Evolutionary conservation across 192 early-diverging fungal species (phyloP).

Genomic region (Umbelopsis ramanniana): DNA sequence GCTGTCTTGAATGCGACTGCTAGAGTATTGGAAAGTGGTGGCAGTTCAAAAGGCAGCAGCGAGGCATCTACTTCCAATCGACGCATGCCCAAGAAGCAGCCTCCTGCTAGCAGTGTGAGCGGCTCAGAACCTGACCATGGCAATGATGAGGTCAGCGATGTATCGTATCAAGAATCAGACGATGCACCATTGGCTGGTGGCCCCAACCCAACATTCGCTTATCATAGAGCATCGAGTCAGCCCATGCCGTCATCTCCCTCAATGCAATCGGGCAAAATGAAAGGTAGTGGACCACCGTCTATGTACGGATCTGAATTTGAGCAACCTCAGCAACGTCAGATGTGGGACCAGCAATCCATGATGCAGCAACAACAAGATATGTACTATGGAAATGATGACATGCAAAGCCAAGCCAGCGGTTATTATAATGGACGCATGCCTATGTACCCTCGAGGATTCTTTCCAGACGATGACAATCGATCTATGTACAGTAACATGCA

Average conservation of each 20-base stretch:
- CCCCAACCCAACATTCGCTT: neutral
- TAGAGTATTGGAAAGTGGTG: constrained; percentile 19
- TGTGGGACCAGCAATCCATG: constrained; percentile 21
- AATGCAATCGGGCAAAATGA: neutral
- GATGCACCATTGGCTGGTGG: neutral
- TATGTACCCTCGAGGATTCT: constrained; percentile 7
- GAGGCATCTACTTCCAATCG: neutral
- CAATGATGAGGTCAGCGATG: neutral
- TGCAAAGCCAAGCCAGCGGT: neutral
- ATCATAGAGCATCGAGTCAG: neutral
- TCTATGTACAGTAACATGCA: constrained; percentile 19
- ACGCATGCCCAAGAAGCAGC: neutral
- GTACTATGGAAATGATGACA: constrained; percentile 10
- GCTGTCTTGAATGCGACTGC: constrained; percentile 14
- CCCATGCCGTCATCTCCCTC: neutral
- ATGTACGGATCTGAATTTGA: constrained; percentile 14
- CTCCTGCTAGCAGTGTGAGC: neutral
- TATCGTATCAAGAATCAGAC: constrained; percentile 4
- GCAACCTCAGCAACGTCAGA: constrained; percentile 8
- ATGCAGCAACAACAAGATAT: neutral
- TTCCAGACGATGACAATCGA: constrained; percentile 15
- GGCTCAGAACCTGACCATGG: constrained; percentile 2
- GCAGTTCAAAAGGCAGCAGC: neutral
- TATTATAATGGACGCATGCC: constrained; percentile 4
- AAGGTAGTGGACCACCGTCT: neutral